These are phyloP conservation scores for Aspergillus hortae DNA, from an alignment of 2,329 filamentous ascomycete genomes.

Conservation along the genomic window DNA sequence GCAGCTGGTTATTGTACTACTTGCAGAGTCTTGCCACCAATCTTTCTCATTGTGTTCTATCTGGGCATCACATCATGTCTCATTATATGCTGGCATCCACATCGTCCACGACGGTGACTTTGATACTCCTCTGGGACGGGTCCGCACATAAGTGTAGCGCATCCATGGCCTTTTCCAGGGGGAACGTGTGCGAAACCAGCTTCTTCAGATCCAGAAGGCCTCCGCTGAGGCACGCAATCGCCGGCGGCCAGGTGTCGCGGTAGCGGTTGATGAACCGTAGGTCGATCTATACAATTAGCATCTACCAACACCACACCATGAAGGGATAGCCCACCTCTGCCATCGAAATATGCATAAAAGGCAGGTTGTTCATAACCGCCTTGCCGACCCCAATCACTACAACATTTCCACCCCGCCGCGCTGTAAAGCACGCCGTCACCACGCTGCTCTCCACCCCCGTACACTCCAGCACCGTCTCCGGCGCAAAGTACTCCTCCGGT, in stretches of 20 bases:
- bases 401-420: conserved; percentile 56
- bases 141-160: conserved; percentile 55
- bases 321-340: conserved; percentile 42
- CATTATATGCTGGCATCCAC: conserved; percentile 21
- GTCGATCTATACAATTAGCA: conserved; percentile 50
- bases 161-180: conserved; percentile 59
- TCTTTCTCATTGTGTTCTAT: background rate
- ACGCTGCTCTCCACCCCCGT: conserved; percentile 64
- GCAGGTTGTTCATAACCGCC: conserved; percentile 61
- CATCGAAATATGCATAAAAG: conserved; percentile 64
- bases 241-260: conserved; percentile 65
- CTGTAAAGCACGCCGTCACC: conserved; percentile 55
- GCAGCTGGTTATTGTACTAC: no score
- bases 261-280: conserved; percentile 70
- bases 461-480: conserved; percentile 60
- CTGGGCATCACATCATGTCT: conserved; percentile 2
- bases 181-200: conserved; percentile 61
- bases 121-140: conserved; percentile 53
- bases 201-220: conserved; percentile 60
- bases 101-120: conserved; percentile 58
- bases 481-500: conserved; percentile 53
- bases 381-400: conserved; percentile 64
- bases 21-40: no score
- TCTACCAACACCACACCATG: background rate
- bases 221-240: conserved; percentile 58